Percentiles rank a stretch among this genome's conserved stretches.
Conservation (phyloP, 306 rosid species). For the Acacia acuminata region DNA sequence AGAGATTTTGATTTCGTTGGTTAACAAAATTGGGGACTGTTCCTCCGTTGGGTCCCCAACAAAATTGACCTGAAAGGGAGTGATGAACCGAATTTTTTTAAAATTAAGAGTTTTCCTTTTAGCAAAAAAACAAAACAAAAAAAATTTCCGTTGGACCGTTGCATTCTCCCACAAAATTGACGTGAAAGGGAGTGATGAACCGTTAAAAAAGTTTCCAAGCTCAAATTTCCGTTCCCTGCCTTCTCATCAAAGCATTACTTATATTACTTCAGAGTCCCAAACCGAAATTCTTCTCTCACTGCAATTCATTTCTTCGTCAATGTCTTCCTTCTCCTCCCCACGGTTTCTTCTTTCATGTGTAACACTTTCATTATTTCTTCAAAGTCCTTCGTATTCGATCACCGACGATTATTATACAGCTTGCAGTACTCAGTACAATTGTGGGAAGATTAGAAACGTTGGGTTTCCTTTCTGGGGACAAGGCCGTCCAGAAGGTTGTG, state of each 20-base stretch:
- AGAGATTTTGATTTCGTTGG: not conserved
- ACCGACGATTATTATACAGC: not conserved
- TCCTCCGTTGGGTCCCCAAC: too few species aligned
- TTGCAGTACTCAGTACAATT: not conserved
- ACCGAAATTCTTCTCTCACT: not conserved
- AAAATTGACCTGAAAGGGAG: not conserved
- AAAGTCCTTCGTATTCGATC: not conserved
- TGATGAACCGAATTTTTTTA: not conserved
- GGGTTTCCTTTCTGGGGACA: slow-evolving; percentile 41
- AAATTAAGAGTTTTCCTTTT: too few species aligned
- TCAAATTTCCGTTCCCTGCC: not conserved
- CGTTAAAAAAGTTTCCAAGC: not conserved
- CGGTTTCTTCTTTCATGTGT: not conserved
- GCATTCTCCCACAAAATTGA: not conserved
- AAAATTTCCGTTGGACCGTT: too few species aligned
- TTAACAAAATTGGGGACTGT: not conserved
- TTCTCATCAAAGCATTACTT: not conserved
- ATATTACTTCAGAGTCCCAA: not conserved
- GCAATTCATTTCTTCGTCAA: not conserved
- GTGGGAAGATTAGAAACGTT: not conserved
- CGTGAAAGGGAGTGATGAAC: not conserved
- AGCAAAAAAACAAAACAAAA: too few species aligned
- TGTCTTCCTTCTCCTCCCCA: not conserved
- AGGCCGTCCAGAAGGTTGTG: slow-evolving; percentile 41
- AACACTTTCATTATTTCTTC: not conserved